Conservation (phyloP, 768 basidiomycete genomes). For the Mycena albidolilacea region DNA sequence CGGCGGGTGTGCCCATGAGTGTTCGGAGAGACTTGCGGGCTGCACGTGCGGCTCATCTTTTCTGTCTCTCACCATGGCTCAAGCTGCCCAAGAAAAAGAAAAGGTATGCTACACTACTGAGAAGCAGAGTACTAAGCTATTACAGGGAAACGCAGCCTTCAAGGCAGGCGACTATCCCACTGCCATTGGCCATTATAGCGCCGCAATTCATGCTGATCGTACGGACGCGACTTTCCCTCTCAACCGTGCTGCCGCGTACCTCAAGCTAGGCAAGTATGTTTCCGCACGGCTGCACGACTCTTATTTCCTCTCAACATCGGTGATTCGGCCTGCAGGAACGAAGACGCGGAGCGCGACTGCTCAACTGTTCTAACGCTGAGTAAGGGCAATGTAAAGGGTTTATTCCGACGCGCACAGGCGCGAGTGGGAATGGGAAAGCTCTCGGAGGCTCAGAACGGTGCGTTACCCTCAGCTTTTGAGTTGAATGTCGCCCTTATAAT, state of each 20-base stretch:
- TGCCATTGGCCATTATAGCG: slow-evolving; percentile 90
- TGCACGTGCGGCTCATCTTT: slow-evolving; percentile 4
- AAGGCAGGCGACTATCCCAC: slow-evolving; percentile 82
- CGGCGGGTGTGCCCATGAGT: slow-evolving; percentile 22
- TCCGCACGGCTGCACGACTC: slow-evolving; percentile 2
- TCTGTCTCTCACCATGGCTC: slow-evolving; percentile 41
- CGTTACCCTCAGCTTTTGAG: slow-evolving; percentile 32
- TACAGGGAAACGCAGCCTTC: slow-evolving; percentile 90
- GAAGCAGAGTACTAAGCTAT: neutral
- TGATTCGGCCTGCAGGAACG: slow-evolving; percentile 61
- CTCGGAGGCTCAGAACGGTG: slow-evolving; percentile 76
- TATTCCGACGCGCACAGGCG: slow-evolving; percentile 86
- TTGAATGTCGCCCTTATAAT: slow-evolving; percentile 6
- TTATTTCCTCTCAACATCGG: slow-evolving; percentile 36
- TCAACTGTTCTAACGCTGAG: slow-evolving; percentile 71
- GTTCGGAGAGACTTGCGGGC: neutral
- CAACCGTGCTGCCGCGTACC: slow-evolving; percentile 92
- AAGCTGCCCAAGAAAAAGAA: slow-evolving; percentile 57
- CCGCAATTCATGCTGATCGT: slow-evolving; percentile 80
- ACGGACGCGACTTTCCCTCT: slow-evolving; percentile 84
- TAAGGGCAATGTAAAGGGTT: slow-evolving; percentile 79
- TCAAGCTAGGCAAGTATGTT: slow-evolving; percentile 95
- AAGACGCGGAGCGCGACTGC: slow-evolving; percentile 89
- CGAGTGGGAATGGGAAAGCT: slow-evolving; percentile 68
- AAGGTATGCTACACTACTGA: slow-evolving; percentile 7